These are phyloP conservation scores for Amborella trichopoda DNA, from an alignment of 164 flowering plant genomes.

Conservation along the genomic window DNA sequence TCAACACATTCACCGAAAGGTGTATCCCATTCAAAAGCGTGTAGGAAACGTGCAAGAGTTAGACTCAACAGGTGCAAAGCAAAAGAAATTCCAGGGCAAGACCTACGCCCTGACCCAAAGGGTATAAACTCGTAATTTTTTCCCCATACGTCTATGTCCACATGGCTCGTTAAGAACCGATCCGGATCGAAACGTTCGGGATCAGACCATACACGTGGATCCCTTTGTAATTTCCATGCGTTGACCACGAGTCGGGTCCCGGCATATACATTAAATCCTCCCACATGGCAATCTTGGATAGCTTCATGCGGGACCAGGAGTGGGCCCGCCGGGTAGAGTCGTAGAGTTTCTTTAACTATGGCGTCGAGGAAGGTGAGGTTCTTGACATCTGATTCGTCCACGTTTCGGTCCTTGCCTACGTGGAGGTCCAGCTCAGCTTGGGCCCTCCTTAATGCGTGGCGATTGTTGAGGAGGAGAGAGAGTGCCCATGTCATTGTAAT, in stretches of 20 bases:
- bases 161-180: conserved; percentile 6
- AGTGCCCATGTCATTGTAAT: conserved; percentile 3
- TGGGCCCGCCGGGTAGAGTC: conserved; percentile 3
- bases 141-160: neutral
- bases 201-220: conserved; percentile 6
- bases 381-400: conserved; percentile 8
- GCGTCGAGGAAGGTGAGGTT: conserved; percentile 3
- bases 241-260: conserved; percentile 4
- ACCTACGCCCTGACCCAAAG: conserved; percentile 6
- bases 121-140: conserved; percentile 7
- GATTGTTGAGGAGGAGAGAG: conserved; percentile 2
- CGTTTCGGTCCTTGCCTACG: neutral
- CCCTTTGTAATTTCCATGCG: conserved; percentile 6
- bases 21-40: conserved; percentile 1
- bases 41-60: conserved; percentile 4
- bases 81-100: conserved; percentile 3
- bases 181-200: conserved; percentile 1
- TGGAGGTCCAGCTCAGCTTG: conserved; percentile 5
- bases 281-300: conserved; percentile 2
- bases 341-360: conserved; percentile 6
- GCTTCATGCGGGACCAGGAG: conserved; percentile 1
- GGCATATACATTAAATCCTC: neutral
- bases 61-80: neutral
- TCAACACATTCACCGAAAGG: conserved; percentile 1
- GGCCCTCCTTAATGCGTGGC: neutral